These are phyloP conservation scores for Gracilariopsis chorda DNA, from an alignment of 23 red algal genomes.

Conservation along the genomic window DNA sequence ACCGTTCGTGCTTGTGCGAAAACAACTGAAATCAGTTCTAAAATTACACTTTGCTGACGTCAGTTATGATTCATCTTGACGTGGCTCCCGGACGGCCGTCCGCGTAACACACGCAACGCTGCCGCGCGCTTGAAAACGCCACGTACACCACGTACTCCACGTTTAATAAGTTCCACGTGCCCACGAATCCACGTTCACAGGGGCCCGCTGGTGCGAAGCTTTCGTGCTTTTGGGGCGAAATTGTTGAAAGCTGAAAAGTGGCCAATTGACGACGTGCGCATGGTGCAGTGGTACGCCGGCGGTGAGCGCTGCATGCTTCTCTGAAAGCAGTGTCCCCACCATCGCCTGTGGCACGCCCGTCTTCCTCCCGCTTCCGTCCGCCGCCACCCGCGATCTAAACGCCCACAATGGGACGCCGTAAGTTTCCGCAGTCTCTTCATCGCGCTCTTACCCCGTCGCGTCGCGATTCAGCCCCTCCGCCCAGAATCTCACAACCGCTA, in stretches of 20 bases:
- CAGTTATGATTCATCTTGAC: too few relatives aligned
- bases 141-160: too few relatives aligned
- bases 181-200: too few relatives aligned
- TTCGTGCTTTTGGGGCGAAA: constrained; percentile 14
- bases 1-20: too few relatives aligned
- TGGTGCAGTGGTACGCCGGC: background rate
- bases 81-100: too few relatives aligned
- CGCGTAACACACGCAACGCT: too few relatives aligned
- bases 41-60: too few relatives aligned
- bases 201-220: too few relatives aligned
- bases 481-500: background rate
- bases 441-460: background rate
- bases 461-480: background rate
- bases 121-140: too few relatives aligned
- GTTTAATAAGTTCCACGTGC: too few relatives aligned
- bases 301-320: background rate
- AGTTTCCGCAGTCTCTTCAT: background rate
- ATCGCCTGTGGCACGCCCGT: background rate
- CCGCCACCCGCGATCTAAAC: background rate
- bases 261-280: background rate
- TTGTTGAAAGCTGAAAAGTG: background rate
- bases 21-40: too few relatives aligned
- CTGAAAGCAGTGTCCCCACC: too few relatives aligned
- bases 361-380: background rate
- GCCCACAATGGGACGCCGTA: constrained; percentile 35